Evolutionary conservation across 1,284 basidiomycete genomes (phyloP), one percentile per base, ranked within the genome.

Genomic region (Puccinia sorghi): DNA sequence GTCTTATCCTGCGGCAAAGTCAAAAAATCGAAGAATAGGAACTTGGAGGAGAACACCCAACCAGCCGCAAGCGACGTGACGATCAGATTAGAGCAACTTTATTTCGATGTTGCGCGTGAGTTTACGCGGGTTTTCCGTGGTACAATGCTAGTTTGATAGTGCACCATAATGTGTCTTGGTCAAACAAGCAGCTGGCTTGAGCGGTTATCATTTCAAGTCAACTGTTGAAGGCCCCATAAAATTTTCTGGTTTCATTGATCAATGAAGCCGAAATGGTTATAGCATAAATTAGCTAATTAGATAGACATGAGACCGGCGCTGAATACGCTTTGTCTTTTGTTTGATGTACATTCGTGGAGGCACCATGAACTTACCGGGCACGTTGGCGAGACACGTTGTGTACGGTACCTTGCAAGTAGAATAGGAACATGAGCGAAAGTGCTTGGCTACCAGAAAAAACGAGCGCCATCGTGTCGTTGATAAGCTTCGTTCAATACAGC

Each of bases 401-500:
- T 32, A 32, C 32, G 32, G 32, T 32, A 32, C 32, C 32, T 32
- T 32, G 32, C 32, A 32, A 32, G 32, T 32, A 32, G 12, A 43
- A 41, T 63, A 41, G 15, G 41, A 41, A 43, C 61, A 7, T 17
- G 32, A 32, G 37, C 15, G 54, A 37, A 15, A 15, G 37, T 17
- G 27, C 12, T 11, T 32, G 13, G 57, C 8, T 32, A 32, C 32
- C 32, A 32, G 32, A 32, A 32, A 32, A 32, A 4, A 41, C 39
- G 32, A 32, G 32, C 15, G 54, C 13, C 25, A 41, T 37, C 39
- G 13, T 41, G 20, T 12, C 37, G 22, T 22, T 64, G 61, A 64
- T 64, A 64, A 64, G 61, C 4, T 64, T 41, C n/a, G 20, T 64
- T 37, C 32, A 46, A 46, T 46, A 64, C 61, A 64, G 41, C 25